Conservation (phyloP, 2,329 filamentous ascomycete genomes). For the Diaporthe citri region DNA sequence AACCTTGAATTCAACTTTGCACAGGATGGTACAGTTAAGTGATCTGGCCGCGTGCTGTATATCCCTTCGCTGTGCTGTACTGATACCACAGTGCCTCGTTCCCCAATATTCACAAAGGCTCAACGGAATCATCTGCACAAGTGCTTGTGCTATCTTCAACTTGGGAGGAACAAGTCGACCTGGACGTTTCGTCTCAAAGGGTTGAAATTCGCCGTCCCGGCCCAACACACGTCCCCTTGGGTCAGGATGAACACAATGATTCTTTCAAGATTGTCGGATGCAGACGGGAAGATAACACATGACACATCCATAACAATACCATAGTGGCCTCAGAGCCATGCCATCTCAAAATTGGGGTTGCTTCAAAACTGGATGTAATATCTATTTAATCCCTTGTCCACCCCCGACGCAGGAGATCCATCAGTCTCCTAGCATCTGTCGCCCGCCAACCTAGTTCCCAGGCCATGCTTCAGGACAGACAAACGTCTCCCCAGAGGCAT, state of each 20-base stretch:
- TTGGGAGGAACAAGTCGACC: neutral
- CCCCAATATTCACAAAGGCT: neutral
- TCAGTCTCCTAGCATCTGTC: neutral
- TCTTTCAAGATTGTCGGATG: no score
- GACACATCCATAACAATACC: no score
- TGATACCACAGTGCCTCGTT: neutral
- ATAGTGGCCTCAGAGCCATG: neutral
- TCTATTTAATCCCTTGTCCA: neutral
- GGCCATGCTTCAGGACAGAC: neutral
- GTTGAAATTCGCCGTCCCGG: neutral
- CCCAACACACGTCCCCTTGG: neutral
- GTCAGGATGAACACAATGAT: neutral
- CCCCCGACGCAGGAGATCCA: neutral
- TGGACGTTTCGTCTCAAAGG: neutral
- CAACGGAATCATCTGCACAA: neutral
- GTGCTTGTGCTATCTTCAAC: fast-evolving
- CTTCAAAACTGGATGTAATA: neutral
- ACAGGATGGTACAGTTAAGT: no score
- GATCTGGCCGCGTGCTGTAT: neutral
- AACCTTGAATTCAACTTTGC: neutral
- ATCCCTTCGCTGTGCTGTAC: neutral
- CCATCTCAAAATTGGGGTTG: neutral
- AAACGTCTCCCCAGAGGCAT: neutral
- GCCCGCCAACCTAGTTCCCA: neutral
- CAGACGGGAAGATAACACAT: no score